These are phyloP conservation scores for Cyclostephanos tholiformis DNA, from an alignment of 108 stramenopile genomes.

Conservation along the genomic window DNA sequence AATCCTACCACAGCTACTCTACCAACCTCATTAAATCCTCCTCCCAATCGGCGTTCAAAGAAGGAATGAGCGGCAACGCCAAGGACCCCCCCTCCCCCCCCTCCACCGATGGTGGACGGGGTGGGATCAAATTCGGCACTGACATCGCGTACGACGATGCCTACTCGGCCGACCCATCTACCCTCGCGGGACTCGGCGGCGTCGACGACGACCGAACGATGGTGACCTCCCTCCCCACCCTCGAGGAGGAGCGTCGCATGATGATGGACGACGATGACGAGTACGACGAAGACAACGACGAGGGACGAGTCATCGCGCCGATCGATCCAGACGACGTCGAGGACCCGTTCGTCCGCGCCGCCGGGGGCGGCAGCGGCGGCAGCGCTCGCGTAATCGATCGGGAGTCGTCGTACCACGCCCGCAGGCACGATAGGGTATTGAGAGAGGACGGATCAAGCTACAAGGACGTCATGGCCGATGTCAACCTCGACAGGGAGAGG, in stretches of 20 bases:
- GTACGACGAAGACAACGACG: constrained; percentile 47
- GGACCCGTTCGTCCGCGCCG: constrained; percentile 76
- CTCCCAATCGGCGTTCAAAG: no score
- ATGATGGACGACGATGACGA: constrained; percentile 27
- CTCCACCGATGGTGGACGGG: no score
- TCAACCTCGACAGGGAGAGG: constrained; percentile 69
- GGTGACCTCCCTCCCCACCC: constrained; percentile 50
- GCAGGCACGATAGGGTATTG: constrained; percentile 74
- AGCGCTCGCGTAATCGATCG: constrained; percentile 86
- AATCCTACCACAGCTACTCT: no score
- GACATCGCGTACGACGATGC: no score
- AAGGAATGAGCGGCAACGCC: no score
- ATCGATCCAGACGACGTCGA: background rate
- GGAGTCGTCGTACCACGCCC: constrained; percentile 89
- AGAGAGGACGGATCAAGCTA: constrained; percentile 80
- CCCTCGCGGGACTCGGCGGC: constrained; percentile 21
- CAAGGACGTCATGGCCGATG: constrained; percentile 88
- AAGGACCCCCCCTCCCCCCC: no score
- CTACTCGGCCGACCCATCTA: no score
- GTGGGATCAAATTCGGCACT: no score
- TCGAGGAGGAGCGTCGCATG: constrained; percentile 51
- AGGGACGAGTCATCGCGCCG: constrained; percentile 25
- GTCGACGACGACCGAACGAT: constrained; percentile 25
- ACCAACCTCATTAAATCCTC: no score
- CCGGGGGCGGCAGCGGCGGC: constrained; percentile 67